These are phyloP conservation scores for Marvania coccoides DNA, from an alignment of 139 green algal genomes.

Conservation along the genomic window DNA sequence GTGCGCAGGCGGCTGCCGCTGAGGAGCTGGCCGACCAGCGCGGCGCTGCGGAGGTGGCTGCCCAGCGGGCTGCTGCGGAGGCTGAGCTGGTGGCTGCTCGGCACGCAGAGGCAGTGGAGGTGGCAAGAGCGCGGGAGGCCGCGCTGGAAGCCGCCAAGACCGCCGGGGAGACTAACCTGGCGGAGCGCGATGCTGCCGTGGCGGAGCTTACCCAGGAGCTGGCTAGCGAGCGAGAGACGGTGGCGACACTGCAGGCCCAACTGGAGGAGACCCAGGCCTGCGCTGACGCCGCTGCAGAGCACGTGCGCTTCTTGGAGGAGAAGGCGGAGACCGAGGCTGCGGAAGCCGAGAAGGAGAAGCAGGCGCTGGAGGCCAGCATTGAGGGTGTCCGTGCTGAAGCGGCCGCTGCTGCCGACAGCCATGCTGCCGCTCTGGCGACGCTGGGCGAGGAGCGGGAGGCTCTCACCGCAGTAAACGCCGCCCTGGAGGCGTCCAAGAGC, in stretches of 20 bases:
- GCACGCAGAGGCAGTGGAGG: slow-evolving; percentile 25
- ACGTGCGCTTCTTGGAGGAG: slow-evolving; percentile 59
- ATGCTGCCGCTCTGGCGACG: slow-evolving; percentile 12
- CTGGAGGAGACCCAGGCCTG: slow-evolving; percentile 63
- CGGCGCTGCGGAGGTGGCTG: slow-evolving; percentile 3
- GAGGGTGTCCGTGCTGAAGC: not conserved
- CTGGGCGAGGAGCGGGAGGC: slow-evolving; percentile 11
- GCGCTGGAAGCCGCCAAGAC: not conserved
- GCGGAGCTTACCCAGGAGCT: not conserved
- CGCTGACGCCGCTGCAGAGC: slow-evolving; percentile 46
- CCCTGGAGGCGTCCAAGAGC: slow-evolving; percentile 11
- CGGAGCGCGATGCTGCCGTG: slow-evolving; percentile 11
- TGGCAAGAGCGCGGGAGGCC: not conserved
- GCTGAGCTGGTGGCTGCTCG: not conserved
- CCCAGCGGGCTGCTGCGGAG: slow-evolving; percentile 14
- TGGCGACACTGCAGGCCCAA: slow-evolving; percentile 22
- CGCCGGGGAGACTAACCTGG: not conserved
- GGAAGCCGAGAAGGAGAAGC: slow-evolving; percentile 22
- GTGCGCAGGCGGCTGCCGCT: slow-evolving; percentile 12
- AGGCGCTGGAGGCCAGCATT: not conserved
- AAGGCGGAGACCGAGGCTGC: slow-evolving; percentile 30
- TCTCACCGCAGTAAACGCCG: slow-evolving; percentile 8
- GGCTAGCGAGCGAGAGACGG: slow-evolving; percentile 5
- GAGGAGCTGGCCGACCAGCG: slow-evolving; percentile 16
- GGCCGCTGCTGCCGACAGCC: not conserved